Evolutionary conservation across 345 rosid genomes (phyloP).

Genomic region (Acer saccharum): DNA sequence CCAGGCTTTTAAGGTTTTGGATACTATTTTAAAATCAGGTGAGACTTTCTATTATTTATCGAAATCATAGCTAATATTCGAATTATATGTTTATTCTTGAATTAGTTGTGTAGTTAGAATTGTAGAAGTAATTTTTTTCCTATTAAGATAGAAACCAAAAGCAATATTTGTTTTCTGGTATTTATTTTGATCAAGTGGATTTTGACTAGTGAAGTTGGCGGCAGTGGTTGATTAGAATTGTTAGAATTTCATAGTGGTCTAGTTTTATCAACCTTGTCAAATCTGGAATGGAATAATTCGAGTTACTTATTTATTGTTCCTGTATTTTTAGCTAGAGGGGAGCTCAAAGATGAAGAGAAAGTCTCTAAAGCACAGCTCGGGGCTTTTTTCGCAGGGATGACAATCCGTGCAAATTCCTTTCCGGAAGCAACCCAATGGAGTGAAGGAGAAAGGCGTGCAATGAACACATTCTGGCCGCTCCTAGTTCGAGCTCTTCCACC

Average conservation of each 20-base stretch:
- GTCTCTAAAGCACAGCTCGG: conserved; percentile 93
- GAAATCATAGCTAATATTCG: not conserved
- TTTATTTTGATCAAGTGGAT: not conserved
- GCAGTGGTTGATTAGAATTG: not conserved
- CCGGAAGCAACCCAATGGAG: conserved; percentile 97
- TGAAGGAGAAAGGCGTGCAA: conserved; percentile 80
- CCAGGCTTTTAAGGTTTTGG: conserved; percentile 75
- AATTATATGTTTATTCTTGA: not conserved
- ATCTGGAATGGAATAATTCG: not conserved
- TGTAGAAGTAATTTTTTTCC: no score
- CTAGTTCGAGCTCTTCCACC: conserved; percentile 69
- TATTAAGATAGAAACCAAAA: no score
- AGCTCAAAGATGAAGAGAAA: conserved; percentile 67
- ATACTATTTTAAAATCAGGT: conserved; percentile 84
- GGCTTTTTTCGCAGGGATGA: conserved; percentile 95
- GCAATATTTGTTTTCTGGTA: not conserved
- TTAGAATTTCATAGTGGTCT: not conserved
- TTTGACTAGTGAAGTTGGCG: not conserved
- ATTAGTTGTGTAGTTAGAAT: not conserved
- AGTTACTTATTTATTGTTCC: conserved; percentile 6
- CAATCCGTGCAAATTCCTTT: conserved; percentile 89
- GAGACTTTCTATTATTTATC: not conserved
- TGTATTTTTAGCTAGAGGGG: conserved; percentile 62
- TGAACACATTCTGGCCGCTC: conserved; percentile 78
- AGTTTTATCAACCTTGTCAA: not conserved